A percentile compares a stretch with the other conserved stretches of the same genome.
These are phyloP conservation scores for Ogataea polymorpha DNA, from an alignment of 805 yeast species.

Conservation along the genomic window DNA sequence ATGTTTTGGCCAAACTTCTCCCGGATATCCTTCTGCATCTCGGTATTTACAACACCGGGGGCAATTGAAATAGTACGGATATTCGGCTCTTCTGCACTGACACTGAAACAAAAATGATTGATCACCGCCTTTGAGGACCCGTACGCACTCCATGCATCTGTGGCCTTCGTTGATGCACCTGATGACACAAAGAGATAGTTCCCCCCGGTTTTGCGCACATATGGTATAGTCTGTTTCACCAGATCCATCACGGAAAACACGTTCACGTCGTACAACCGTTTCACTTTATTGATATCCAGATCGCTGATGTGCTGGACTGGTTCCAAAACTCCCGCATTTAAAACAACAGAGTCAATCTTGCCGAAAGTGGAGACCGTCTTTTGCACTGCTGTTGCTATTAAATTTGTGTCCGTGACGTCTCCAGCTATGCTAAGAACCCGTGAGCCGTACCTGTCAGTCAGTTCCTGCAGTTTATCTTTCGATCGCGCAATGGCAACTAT, in stretches of 20 bases:
- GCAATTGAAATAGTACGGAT: constrained; percentile 72
- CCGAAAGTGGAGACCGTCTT: constrained; percentile 51
- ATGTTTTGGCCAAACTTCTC: constrained; percentile 56
- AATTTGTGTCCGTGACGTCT: constrained; percentile 50
- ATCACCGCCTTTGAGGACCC: constrained; percentile 91
- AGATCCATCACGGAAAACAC: constrained; percentile 70
- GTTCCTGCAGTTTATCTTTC: constrained; percentile 37
- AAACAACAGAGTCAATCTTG: constrained; percentile 57
- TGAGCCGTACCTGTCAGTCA: constrained; percentile 41
- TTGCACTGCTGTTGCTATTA: constrained; percentile 39
- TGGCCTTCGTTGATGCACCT: constrained; percentile 72
- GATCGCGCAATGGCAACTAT: constrained; percentile 77
- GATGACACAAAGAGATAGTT: constrained; percentile 78
- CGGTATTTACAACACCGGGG: constrained; percentile 93
- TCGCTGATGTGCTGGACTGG: constrained; percentile 62
- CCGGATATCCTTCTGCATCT: constrained; percentile 82
- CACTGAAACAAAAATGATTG: constrained; percentile 66
- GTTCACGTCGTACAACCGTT: constrained; percentile 65
- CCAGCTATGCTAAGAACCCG: constrained; percentile 53
- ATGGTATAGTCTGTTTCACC: constrained; percentile 53
- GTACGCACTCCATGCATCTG: constrained; percentile 86
- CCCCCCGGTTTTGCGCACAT: constrained; percentile 55
- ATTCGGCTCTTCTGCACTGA: constrained; percentile 64
- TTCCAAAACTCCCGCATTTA: constrained; percentile 80
- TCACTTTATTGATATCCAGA: constrained; percentile 59